Base-by-base conservation (phyloP, 2,329 filamentous ascomycete species). In the Aureobasidium sp. region DNA sequence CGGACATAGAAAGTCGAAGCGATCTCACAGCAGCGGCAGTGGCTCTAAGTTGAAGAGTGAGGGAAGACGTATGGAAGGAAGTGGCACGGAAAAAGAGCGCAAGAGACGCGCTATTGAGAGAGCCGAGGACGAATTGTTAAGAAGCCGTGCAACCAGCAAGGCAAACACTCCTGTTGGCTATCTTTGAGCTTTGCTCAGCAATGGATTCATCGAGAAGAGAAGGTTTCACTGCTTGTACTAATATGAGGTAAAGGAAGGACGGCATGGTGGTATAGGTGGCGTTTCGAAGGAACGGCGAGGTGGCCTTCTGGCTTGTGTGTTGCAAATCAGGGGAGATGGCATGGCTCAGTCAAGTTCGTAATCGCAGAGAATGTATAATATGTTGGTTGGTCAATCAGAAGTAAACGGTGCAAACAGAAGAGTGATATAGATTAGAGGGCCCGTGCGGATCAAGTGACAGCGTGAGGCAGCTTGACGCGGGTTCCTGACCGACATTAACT, bases 101-200 rank as follows among this genome's bases (percentile, higher is more conserved):
- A 74, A 74, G 61, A 67, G 72, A 2, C 63, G 66, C 21, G 64
- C 65, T 13, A 64, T 72, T 3, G 70, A 73, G 57, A 65, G 67
- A 57, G 72, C 72, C 3, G 71, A 73, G 63, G 66, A 69, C 54
- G 61, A 68, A 39, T 53, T 71, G 16, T 37, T 65, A 32, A 64
- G 69, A 45, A 64, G 65, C 6, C 59, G 62, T 27, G 55, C 44
- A 32, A 52, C 30, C 45, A 50, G 25, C 30, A 29, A 58, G 30
- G 15, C 54, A 13, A 34, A 9, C 21, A 29, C 29, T 25, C 16
- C 8, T 6, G 30, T 34, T 11, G 16, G 47, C 30, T 21, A n/a
- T 10, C 3, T 11, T 25, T 34, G 36, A n/a, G 3, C 11, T 3
- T n/a, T 6, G n/a, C 37, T 30, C 36, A 11, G 11, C 25, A 6